Evolutionary conservation across 768 basidiomycete species (phyloP), one percentile per base, ranked within the genome.

Genomic region (Boletus edulis): DNA sequence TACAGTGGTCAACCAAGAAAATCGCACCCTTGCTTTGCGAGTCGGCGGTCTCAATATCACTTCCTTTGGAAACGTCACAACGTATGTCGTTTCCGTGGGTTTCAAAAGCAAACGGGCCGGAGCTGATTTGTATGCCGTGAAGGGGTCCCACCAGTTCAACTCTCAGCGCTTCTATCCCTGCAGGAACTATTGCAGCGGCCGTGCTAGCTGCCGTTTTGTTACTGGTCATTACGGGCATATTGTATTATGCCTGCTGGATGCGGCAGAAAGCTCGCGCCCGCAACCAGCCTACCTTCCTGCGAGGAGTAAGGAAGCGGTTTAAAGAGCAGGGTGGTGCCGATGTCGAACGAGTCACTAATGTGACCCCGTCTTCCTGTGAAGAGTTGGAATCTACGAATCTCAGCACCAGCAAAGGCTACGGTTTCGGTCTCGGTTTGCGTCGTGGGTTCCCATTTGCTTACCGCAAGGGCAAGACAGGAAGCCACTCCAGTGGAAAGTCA

Each of bases 161-260:
- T 4, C 54, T 52, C 37, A 47, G 53, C 32, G 49, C 47, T 34
- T 69, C 76, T 2, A 70, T 76, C 18, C 55, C 80, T 2, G 72
- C 72, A 56, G 86, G 87, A 41, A 83, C 86, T 2, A 82, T 88
- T 51, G 87, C 86, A 18, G 88, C 86, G 0, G 73, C 87, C 31
- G 78, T 77, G 11, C 74, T 90, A 3, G 85, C 81, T 3, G 76
- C 78, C 20, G 66, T 82, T 18, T 71, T 89, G 10, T 76, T 78
- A 27, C 73, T 83, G 61, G 50, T 85, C 29, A 55, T 83, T 5
- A 54, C 78, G 10, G 70, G 72, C 45, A 67, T 68, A 14, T 63
- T 82, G 2, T 76, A 78, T 56, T 80, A 72, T 58, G 73, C 77
- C 54, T 72, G 76, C 47, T 67, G 81, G 49, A 72, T 78, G 48